Base-by-base conservation (phyloP, 2,329 filamentous ascomycete species). In the Paecilomyces sp. region DNA sequence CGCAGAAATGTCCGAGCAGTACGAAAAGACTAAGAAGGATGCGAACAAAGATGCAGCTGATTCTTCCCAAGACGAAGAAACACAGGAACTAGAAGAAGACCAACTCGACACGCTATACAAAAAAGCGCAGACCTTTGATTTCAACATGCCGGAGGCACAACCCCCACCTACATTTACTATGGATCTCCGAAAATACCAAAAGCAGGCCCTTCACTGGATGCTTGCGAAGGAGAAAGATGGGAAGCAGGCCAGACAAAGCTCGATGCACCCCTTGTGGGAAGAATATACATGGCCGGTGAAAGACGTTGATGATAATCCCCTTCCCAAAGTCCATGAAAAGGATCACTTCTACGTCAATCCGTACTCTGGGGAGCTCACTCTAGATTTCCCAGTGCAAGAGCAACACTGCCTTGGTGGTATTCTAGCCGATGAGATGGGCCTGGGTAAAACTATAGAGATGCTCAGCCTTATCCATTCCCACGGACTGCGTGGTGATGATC, bases 381-480 rank as follows among this genome's bases (percentile, higher is more conserved):
- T 97, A 0, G 87, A 96, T 5, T 99, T 99, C 65, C 94, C 94
- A 0, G 85, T 87, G 2, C 94, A 99, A 71, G 91, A 97, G 68
- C 94, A 97, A 70, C 91, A 95, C 71, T 99, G 94, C 66, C 80
- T 96, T 0, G 94, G 94, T 53, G 94, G 94, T 5, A 90, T 99
- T 60, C 79, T 99, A 51, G 94, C 94, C 8, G 94, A 99, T 68
- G 83, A 97, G 75, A 99, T 99, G 94, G 94, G 94, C 54, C 80
- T 99, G 1, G 94, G 94, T 34, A 99, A 99, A 78, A 99, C 94
- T 0, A 97, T 99, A 57, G 93, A 99, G 71, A 97, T 99, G 92
- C 85, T 99, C 62, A 94, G 91, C 75, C 79, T 99, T 56, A 84
- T 99, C 4, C 94, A 99, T 72, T 85, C 90, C 0, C 90, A 97